Percentiles rank a stretch among this genome's conserved stretches.
These are phyloP conservation scores for Colletotrichum agaves DNA, from an alignment of 2,329 filamentous ascomycete species.

Conservation along the genomic window DNA sequence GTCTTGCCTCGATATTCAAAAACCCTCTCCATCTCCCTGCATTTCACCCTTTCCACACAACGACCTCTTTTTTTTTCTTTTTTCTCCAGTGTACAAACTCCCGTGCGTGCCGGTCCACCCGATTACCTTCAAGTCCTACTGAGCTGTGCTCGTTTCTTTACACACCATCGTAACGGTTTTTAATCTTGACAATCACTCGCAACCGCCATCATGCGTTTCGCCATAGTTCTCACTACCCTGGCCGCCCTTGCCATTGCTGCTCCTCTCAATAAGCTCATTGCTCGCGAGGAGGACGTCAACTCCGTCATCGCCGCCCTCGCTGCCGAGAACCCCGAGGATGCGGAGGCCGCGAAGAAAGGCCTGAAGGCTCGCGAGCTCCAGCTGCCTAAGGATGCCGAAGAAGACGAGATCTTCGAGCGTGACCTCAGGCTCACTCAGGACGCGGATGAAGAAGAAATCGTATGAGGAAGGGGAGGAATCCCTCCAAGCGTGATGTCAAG, in stretches of 20 bases:
- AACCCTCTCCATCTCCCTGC: slow-evolving; percentile 3
- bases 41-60: accelerated
- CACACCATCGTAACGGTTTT: background rate
- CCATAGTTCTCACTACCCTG: slow-evolving; percentile 27
- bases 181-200: background rate
- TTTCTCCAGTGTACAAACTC: background rate
- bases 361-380: slow-evolving; percentile 16
- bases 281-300: slow-evolving; percentile 18
- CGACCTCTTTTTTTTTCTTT: background rate
- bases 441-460: slow-evolving; percentile 1
- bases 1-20: slow-evolving; percentile 14
- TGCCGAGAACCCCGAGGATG: slow-evolving; percentile 23
- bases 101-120: slow-evolving; percentile 12
- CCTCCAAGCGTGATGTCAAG: slow-evolving; percentile 5
- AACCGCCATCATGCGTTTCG: slow-evolving; percentile 29
- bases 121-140: background rate
- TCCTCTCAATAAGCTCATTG: slow-evolving; percentile 16
- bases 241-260: slow-evolving; percentile 29
- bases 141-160: slow-evolving; percentile 23
- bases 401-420: slow-evolving; percentile 13
- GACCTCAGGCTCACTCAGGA: background rate
- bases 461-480: slow-evolving; percentile 6
- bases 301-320: slow-evolving; percentile 13
- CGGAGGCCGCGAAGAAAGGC: background rate
- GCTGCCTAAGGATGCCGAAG: background rate